A percentile compares a stretch with the other conserved stretches of the same genome.
phyloP scores from a whole-genome alignment of 345 rosid species.

The Gynandropsis gynandra region DNA sequence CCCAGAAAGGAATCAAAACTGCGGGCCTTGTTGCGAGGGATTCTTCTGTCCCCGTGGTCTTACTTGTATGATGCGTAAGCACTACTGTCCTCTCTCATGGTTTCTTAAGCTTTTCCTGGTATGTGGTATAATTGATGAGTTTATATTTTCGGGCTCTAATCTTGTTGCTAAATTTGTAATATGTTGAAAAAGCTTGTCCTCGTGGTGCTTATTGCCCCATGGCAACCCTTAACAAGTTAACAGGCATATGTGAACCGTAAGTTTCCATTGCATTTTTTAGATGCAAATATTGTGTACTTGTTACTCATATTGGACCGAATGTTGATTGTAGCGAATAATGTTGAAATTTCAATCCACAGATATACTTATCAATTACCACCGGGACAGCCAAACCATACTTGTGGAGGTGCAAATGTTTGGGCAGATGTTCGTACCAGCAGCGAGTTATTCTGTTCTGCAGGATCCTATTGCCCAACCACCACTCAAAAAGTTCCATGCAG shows the following conservation, averaged over 20 bases:
- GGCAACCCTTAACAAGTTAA: conserved; percentile 20
- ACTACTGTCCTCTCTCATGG: background rate
- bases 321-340: background rate
- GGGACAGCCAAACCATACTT: conserved; percentile 63
- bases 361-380: conserved; percentile 74
- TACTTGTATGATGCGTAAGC: conserved; percentile 96
- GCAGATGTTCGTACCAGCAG: conserved; percentile 57
- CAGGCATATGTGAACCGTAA: conserved; percentile 32
- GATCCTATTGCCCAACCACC: conserved; percentile 57
- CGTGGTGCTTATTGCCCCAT: conserved; percentile 30
- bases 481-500: conserved; percentile 30
- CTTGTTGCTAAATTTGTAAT: background rate
- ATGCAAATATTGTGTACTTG: background rate
- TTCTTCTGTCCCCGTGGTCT: conserved; percentile 90
- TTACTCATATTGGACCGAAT: too few species aligned
- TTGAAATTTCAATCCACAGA: conserved; percentile 36
- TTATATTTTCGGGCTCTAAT: background rate
- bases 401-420: conserved; percentile 97
- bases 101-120: background rate
- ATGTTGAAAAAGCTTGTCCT: conserved; percentile 24
- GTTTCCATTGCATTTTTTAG: background rate
- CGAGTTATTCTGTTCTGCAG: conserved; percentile 71
- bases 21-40: conserved; percentile 82
- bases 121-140: background rate
- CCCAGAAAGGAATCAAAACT: conserved; percentile 55